phyloP scores from a whole-genome alignment of 2,329 filamentous ascomycete genomes.

The Diaporthe helianthi region DNA sequence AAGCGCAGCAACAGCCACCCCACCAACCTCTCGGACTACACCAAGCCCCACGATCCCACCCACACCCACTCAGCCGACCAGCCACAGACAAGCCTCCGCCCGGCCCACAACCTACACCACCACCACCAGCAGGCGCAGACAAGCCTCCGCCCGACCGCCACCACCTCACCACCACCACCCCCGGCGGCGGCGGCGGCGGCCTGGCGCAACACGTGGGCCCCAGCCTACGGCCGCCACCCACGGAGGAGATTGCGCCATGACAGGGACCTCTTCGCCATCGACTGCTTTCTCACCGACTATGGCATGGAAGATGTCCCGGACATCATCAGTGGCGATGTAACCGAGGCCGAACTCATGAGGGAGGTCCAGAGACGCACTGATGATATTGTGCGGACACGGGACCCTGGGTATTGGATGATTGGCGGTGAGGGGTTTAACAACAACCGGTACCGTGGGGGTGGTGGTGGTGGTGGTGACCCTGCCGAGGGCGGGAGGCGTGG shows the following conservation, averaged over 20 bases:
- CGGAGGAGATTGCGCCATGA: too few relatives aligned
- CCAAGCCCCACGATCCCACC: background rate
- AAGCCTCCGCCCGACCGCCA: too few relatives aligned
- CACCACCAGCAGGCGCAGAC: too few relatives aligned
- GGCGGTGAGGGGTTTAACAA: background rate
- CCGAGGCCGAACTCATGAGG: conserved; percentile 16
- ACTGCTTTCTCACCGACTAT: too few relatives aligned
- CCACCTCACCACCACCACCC: too few relatives aligned
- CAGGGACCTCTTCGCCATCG: too few relatives aligned
- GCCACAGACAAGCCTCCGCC: background rate
- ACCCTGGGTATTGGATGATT: background rate
- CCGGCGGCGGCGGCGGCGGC: background rate
- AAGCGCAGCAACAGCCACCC: background rate
- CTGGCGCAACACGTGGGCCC: conserved; percentile 8
- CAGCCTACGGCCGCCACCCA: background rate
- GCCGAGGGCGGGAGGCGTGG: too few relatives aligned
- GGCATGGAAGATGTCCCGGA: too few relatives aligned
- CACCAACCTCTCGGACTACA: background rate
- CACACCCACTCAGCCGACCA: background rate
- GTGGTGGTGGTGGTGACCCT: background rate
- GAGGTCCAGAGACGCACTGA: conserved; percentile 21
- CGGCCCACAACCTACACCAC: too few relatives aligned
- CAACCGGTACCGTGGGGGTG: too few relatives aligned
- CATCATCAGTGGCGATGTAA: background rate
- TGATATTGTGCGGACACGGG: background rate